Evolutionary conservation across 164 flowering plant genomes (phyloP), one percentile per base, ranked within the genome.

Genomic region (Santalum album): DNA sequence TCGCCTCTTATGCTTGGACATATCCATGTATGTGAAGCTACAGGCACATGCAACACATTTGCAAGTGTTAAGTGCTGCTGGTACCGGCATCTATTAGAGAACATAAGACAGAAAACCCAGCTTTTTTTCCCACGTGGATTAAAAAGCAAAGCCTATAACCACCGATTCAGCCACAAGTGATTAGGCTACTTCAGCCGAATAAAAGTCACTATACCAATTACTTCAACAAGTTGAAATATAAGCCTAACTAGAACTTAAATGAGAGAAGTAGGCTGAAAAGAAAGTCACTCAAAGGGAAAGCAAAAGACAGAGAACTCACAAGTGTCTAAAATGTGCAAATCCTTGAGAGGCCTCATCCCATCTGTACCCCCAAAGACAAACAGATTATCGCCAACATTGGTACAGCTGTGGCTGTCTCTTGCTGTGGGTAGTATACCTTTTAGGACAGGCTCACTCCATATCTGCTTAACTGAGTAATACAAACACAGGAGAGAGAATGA

Each of bases 351-450:
- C 39, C 65, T 78, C 69, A 50, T 76, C 62, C 99, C 99, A 75
- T 92, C 96, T 25, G 96, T 92, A 55, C 99, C 99, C 57, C 99
- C 99, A 72, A 89, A 92, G 18, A 92, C 84, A 72, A 70, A 86
- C 38, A 92, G 77, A 69, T 83, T 80, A 57, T 84, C 86, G 26
- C 90, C 96, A 44, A 92, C 83, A 27, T 86, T 65, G 0, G 96
- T 89, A 58, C 94, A 92, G 49, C 76, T 89, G 63, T 92, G 99
- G 66, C 99, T 89, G 54, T 92, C 99, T 62, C 96, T 77, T 11
- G 94, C 96, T 49, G 72, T 60, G 29, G 99, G 99, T 10, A 84
- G 85, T 10, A 34, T 62, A n/a, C 99, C 99, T 58, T 83, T 83
- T 54, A 85, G 64, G 64, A 71, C 65, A 4, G 90, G 94, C 68